Conservation (phyloP, 2,329 filamentous ascomycete genomes). For the Cryphonectria nitschkei region DNA sequence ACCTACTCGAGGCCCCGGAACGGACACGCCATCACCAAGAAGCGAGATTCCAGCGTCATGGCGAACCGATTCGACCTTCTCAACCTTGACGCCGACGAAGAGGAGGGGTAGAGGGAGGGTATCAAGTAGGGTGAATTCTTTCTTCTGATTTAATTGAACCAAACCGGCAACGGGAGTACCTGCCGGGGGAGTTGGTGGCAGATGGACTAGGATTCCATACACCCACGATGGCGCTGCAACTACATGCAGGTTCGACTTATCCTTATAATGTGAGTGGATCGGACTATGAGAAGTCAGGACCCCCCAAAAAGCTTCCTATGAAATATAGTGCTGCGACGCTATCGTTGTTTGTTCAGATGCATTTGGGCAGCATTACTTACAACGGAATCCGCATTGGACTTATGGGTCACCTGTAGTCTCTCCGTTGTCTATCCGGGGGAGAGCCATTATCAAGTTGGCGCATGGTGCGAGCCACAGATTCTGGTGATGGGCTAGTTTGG, state of each 20-base stretch:
- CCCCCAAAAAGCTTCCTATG: not conserved
- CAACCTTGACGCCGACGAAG: slow-evolving; percentile 50
- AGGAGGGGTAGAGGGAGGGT: slow-evolving; percentile 30
- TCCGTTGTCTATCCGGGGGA: not conserved
- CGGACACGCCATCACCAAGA: slow-evolving; percentile 39
- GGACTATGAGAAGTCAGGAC: not conserved
- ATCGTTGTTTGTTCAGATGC: not conserved
- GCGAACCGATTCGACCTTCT: slow-evolving; percentile 68
- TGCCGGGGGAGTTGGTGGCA: slow-evolving; percentile 30
- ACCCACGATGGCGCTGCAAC: not conserved
- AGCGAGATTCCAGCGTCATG: slow-evolving; percentile 40
- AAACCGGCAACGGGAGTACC: slow-evolving; percentile 35
- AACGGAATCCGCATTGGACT: not conserved
- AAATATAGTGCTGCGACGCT: not conserved
- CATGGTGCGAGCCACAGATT: not conserved
- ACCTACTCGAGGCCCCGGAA: slow-evolving; percentile 34
- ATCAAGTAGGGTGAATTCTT: not conserved
- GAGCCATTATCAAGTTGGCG: not conserved
- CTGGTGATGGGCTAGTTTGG: not conserved
- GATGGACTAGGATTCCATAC: not conserved
- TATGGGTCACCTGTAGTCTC: slow-evolving; percentile 9
- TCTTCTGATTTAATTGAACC: slow-evolving; percentile 22
- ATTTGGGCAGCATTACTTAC: slow-evolving; percentile 2
- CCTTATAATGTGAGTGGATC: not conserved
- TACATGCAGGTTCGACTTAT: not conserved